A percentile compares a stretch with the other conserved stretches of the same genome.
phyloP scores from a whole-genome alignment of 768 basidiomycete species.

The Hypsizygus marmoreus region DNA sequence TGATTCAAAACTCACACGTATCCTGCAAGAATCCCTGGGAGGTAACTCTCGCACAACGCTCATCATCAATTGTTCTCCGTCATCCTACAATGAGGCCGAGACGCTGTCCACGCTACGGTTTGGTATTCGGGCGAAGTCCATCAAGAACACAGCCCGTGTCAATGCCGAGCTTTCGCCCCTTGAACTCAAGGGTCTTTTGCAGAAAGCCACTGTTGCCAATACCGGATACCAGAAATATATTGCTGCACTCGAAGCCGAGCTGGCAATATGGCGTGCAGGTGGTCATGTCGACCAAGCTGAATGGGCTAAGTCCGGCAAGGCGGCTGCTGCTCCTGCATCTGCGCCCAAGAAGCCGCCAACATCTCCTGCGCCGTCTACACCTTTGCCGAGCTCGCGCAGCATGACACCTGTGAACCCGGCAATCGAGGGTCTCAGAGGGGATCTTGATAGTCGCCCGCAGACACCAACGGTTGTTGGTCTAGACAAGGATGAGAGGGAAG shows the following conservation, averaged over 20 bases:
- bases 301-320: conserved; percentile 75
- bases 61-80: conserved; percentile 99
- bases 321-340: conserved; percentile 50
- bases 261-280: conserved; percentile 87
- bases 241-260: conserved; percentile 86
- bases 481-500: conserved; percentile 96
- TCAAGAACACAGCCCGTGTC: conserved; percentile 99
- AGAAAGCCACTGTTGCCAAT: conserved; percentile 87
- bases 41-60: conserved; percentile 95
- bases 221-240: conserved; percentile 85
- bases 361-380: conserved; percentile 61
- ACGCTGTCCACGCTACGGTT: conserved; percentile 97
- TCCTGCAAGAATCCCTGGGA: conserved; percentile 96
- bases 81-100: conserved; percentile 95
- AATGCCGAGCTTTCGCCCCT: conserved; percentile 96
- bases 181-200: conserved; percentile 90
- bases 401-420: conserved; percentile 76
- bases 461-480: conserved; percentile 88
- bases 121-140: conserved; percentile 99
- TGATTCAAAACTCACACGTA: conserved; percentile 98
- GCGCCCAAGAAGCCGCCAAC: conserved; percentile 66
- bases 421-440: conserved; percentile 69
- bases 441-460: conserved; percentile 83
- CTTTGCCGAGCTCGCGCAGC: conserved; percentile 49
- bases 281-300: conserved; percentile 81